A percentile compares a stretch with the other conserved stretches of the same genome.
Conservation (phyloP, 306 rosid species). For the Biancaea sappan region DNA sequence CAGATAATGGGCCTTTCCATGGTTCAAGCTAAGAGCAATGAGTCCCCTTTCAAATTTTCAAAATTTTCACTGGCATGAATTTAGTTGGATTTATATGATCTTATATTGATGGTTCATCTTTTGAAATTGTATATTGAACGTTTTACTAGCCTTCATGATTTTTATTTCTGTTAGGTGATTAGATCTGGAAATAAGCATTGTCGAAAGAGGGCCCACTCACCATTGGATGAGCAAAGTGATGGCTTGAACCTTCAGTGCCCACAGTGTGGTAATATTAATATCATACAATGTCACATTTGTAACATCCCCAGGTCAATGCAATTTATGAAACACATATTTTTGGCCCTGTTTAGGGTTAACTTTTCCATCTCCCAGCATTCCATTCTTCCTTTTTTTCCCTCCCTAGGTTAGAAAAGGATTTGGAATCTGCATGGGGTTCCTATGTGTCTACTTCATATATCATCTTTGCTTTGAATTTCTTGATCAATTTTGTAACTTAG, state of each 20-base stretch:
- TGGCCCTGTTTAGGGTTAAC: not conserved
- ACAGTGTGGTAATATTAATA: constrained; percentile 74
- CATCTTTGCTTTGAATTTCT: not conserved
- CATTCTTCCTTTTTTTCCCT: not conserved
- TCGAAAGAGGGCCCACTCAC: constrained; percentile 56
- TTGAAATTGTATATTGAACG: not conserved
- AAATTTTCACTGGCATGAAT: not conserved
- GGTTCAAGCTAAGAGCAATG: not conserved
- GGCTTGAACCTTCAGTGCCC: constrained; percentile 59
- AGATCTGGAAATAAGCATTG: constrained; percentile 44
- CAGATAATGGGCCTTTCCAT: not conserved
- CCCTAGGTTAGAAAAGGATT: constrained; percentile 18
- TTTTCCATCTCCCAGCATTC: not conserved
- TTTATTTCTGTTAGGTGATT: constrained; percentile 52
- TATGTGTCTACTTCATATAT: constrained; percentile 4
- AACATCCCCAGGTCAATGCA: not conserved
- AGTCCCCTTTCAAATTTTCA: not conserved
- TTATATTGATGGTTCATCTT: constrained; percentile 13
- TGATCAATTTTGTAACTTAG: not conserved
- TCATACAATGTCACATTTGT: constrained; percentile 15
- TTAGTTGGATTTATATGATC: not conserved
- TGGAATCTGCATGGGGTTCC: not conserved
- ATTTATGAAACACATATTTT: constrained; percentile 7
- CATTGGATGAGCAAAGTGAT: constrained; percentile 46
- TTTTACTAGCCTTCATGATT: constrained; percentile 23